Percentiles rank a stretch among this genome's conserved stretches.
These are phyloP conservation scores for Musa schizocarpa DNA, from an alignment of 176 grass and related monocot genomes.

Conservation along the genomic window DNA sequence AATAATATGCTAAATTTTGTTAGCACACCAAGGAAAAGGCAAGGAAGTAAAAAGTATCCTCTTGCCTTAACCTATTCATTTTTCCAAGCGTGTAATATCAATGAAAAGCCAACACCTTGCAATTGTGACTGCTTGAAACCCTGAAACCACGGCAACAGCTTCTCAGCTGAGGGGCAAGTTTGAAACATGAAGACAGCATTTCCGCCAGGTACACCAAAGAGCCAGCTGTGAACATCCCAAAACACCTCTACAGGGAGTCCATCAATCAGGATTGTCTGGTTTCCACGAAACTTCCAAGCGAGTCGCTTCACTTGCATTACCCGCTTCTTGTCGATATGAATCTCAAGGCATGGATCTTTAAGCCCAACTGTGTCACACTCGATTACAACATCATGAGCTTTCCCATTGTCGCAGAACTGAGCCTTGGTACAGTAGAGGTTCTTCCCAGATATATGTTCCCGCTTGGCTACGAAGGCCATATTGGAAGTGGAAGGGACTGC, in stretches of 20 bases:
- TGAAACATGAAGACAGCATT: slow-evolving; percentile 19
- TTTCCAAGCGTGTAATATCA: slow-evolving; percentile 15
- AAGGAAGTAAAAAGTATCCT: slow-evolving; percentile 2
- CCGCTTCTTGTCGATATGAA: neutral
- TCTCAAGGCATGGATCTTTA: slow-evolving; percentile 11
- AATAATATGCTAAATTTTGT: neutral
- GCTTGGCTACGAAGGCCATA: neutral
- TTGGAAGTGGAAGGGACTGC: neutral
- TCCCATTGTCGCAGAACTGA: slow-evolving; percentile 10
- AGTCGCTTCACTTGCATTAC: slow-evolving; percentile 15
- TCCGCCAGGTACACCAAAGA: neutral
- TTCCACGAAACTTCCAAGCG: slow-evolving; percentile 8
- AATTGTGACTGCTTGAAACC: neutral
- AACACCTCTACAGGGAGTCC: slow-evolving; percentile 11
- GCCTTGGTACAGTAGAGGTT: slow-evolving; percentile 6
- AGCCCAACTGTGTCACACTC: slow-evolving; percentile 1
- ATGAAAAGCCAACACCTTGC: slow-evolving; percentile 2
- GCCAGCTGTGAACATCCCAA: slow-evolving; percentile 16
- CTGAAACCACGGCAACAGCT: slow-evolving; percentile 7
- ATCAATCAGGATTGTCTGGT: slow-evolving; percentile 10
- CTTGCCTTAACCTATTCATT: slow-evolving; percentile 1
- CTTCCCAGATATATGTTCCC: slow-evolving; percentile 4
- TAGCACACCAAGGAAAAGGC: neutral
- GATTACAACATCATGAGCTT: slow-evolving; percentile 5
- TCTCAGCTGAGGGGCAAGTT: slow-evolving; percentile 1